Evolutionary conservation across 2,329 filamentous ascomycete genomes (phyloP), one percentile per base, ranked within the genome.

Genomic region (Blastomyces gilchristii): DNA sequence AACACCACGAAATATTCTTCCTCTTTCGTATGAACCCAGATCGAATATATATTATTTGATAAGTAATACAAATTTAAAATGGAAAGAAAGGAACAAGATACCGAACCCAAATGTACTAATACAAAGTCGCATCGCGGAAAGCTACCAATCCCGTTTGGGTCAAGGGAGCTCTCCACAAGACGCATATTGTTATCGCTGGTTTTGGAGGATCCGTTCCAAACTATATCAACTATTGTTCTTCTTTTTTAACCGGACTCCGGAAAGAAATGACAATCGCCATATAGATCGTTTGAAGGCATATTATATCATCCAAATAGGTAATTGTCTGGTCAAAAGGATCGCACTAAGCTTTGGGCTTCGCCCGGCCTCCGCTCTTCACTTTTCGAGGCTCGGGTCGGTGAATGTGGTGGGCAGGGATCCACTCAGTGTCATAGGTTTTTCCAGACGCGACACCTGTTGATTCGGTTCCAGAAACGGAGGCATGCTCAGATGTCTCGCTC

Each of bases 391-490:
- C 82, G 47, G 93, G 92, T 70, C 90, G 87, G 81, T 93, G 90
- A 76, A 97, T 85, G 78, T 97, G 92, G 75, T 89, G 86, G 66
- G 87, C 85, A 39, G 92, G 91, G 70, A 97, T 96, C 92, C 93
- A 97, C 81, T 87, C 90, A 81, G 93, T 88, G 71, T 96, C 92
- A 77, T 92, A 96, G 65, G 82, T 82, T 79, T 90, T 90, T 50
- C 58, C 58, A 22, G 58, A 59, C 65, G 86, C 82, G 67, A 84
- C 86, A 63, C 87, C 83, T 66, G 85, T 86, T 59, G 86, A 85
- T 76, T 91, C 89, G 66, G 85, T 83, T 66, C 88, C 88, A 49
- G 88, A 85, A 58, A 88, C 84, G 49, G 82, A 79, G 70, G 82
- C 80, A 74, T 84, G 82, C 61, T 83, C 80, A 56, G 77, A 76